A percentile compares a stretch with the other conserved stretches of the same genome.
Conservation (phyloP, 176 grass and related monocot species). For the Carex pumila region DNA sequence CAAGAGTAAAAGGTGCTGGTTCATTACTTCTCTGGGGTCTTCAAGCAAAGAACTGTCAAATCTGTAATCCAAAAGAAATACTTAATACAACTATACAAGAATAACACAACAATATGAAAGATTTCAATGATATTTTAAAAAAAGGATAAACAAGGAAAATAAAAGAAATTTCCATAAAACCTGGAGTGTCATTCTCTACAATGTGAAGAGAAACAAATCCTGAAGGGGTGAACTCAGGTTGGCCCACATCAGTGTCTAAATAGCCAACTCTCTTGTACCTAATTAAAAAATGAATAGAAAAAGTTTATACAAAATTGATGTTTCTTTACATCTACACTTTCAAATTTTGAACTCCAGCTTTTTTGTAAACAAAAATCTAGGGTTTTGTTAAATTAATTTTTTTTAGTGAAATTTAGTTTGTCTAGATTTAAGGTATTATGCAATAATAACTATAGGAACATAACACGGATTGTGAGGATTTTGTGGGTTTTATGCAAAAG, state of each 20-base stretch:
- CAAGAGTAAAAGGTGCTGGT: background rate
- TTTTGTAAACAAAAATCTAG: no score
- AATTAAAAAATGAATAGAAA: constrained; percentile 5
- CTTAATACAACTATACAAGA: background rate
- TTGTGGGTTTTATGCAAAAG: no score
- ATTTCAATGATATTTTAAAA: background rate
- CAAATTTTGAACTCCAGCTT: background rate
- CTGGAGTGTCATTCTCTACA: constrained; percentile 39
- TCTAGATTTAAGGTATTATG: no score
- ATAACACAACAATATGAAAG: background rate
- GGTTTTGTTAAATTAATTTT: no score
- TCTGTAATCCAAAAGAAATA: constrained; percentile 26
- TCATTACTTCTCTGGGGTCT: constrained; percentile 44
- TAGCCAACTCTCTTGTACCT: constrained; percentile 53
- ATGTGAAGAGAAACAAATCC: constrained; percentile 64
- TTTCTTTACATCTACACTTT: background rate
- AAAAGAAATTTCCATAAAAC: background rate
- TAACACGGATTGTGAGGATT: no score
- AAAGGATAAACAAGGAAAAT: background rate
- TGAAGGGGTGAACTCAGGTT: constrained; percentile 60
- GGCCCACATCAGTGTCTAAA: constrained; percentile 68
- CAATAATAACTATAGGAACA: no score
- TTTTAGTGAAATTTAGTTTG: no score
- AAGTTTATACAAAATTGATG: background rate
- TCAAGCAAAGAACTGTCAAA: constrained; percentile 40